phyloP scores from a whole-genome alignment of 352 stramenopile genomes.

The Phytophthora uliginosa region DNA sequence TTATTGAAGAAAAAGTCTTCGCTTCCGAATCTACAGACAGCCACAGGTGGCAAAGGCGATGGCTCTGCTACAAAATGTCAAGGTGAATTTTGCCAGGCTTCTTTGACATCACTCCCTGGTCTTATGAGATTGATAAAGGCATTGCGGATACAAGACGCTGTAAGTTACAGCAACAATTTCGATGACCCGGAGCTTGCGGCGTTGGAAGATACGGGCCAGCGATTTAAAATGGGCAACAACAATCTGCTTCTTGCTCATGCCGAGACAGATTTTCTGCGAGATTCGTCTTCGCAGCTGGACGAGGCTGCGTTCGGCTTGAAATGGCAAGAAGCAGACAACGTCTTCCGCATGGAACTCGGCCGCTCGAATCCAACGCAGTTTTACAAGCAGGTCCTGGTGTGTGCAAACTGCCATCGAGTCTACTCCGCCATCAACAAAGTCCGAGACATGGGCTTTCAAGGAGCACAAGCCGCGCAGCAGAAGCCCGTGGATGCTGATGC shows the following conservation, averaged over 20 bases:
- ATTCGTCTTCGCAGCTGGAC: constrained; percentile 17
- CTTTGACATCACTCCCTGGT: constrained; percentile 46
- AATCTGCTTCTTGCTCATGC: constrained; percentile 73
- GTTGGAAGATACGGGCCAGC: constrained; percentile 56
- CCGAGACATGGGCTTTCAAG: constrained; percentile 62
- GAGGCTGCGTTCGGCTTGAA: constrained; percentile 36
- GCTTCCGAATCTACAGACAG: constrained; percentile 52
- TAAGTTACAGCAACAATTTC: constrained; percentile 10
- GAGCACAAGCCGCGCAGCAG: not conserved
- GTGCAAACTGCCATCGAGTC: constrained; percentile 76
- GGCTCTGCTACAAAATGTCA: constrained; percentile 50
- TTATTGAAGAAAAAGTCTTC: constrained; percentile 41
- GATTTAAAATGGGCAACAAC: constrained; percentile 84
- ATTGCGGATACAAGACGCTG: constrained; percentile 6
- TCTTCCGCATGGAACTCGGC: constrained; percentile 71
- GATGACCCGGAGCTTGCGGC: constrained; percentile 10
- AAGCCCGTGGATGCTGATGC: not conserved
- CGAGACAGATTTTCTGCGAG: constrained; percentile 63
- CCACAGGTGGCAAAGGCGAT: constrained; percentile 5
- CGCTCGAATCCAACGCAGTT: constrained; percentile 73
- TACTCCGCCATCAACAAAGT: constrained; percentile 69
- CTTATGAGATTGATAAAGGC: constrained; percentile 29
- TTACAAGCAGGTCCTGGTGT: constrained; percentile 85
- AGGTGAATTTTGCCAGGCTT: constrained; percentile 71
- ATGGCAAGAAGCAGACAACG: constrained; percentile 77